Base-by-base conservation (phyloP, 2,329 filamentous ascomycete genomes). In the Colletotrichum zoysiae region DNA sequence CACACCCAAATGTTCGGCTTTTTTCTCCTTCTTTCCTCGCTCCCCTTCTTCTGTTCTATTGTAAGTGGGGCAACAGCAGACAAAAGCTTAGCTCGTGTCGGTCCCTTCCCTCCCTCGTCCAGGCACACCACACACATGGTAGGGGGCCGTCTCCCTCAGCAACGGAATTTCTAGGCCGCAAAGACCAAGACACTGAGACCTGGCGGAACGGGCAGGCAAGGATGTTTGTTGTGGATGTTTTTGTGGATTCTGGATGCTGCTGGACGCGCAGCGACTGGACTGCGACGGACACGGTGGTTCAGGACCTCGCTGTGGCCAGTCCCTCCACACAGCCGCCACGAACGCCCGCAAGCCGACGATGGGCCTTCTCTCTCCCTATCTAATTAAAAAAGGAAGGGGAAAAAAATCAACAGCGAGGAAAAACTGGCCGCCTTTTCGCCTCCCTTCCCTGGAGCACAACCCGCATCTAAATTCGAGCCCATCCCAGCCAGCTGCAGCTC, bases 61-160 rank as follows among this genome's bases (percentile, higher is more conserved):
- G 20, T 14, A 11, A 55, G 69, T 64, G 69, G 65, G 30, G 20
- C 55, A 42, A 16, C 23, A 56, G 16, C 65, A 69, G 59, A 59
- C 38, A 50, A 64, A 64, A 69, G 69, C 69, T 71, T 69, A 69
- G 69, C 65, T 59, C 26, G 55, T 23, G 60, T 58, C n/a, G 30
- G 35, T 44, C 60, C 60, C 65, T 30, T 30, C 50, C 58, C 30
- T n/a, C 44, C 44, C 44, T n/a, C 12, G 2, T n/a, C 20, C 58
- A 61, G 58, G 33, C n/a, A 62, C 46, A 51, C 20, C 58, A 61
- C 42, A n/a, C 14, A 62, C 46, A 40, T 30, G 26, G 42, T 60
- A 69, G 38, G 53, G 14, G 14, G 38, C 5, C 42, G 20, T 64
- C 38, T 51, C 65, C 65, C 42, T 67, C 57, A 50, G 12, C 26